phyloP scores from a whole-genome alignment of 257 asterid genomes.

The Knoxia roxburghii region DNA sequence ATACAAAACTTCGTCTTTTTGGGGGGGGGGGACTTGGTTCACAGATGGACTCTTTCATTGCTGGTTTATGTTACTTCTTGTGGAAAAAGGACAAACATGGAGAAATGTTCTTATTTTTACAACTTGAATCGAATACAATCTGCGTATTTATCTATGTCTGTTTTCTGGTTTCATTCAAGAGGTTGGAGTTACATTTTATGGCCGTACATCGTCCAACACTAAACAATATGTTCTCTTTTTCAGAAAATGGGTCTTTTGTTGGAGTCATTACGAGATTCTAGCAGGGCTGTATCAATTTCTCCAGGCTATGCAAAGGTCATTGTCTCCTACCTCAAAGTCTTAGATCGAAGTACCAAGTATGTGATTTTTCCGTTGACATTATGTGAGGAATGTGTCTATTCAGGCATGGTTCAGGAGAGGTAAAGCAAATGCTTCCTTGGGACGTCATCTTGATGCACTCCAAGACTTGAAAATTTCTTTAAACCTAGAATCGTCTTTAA shows the following conservation, averaged over 20 bases:
- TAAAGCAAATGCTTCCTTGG: constrained; percentile 70
- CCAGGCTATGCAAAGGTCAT: constrained; percentile 79
- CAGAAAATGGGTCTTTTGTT: constrained; percentile 70
- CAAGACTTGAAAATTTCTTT: constrained; percentile 59
- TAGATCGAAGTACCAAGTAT: neutral
- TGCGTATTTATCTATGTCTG: neutral
- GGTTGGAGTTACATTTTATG: neutral
- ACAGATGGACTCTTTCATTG: neutral
- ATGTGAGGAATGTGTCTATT: constrained; percentile 14
- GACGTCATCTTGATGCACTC: constrained; percentile 56
- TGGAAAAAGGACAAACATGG: neutral
- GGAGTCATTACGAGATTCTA: constrained; percentile 74
- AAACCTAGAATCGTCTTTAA: constrained; percentile 51
- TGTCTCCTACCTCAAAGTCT: neutral
- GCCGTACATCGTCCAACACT: neutral
- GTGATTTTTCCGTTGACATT: constrained; percentile 13
- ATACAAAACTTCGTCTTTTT: neutral
- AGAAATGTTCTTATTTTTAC: neutral
- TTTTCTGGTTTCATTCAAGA: neutral
- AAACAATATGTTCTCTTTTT: constrained; percentile 14
- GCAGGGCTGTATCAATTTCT: constrained; percentile 50
- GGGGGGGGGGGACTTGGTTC: neutral
- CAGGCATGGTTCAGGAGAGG: constrained; percentile 97
- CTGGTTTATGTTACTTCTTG: neutral
- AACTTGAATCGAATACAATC: neutral